phyloP scores from a whole-genome alignment of 2,329 filamentous ascomycete genomes.

The Zymoseptoria passerinii region DNA sequence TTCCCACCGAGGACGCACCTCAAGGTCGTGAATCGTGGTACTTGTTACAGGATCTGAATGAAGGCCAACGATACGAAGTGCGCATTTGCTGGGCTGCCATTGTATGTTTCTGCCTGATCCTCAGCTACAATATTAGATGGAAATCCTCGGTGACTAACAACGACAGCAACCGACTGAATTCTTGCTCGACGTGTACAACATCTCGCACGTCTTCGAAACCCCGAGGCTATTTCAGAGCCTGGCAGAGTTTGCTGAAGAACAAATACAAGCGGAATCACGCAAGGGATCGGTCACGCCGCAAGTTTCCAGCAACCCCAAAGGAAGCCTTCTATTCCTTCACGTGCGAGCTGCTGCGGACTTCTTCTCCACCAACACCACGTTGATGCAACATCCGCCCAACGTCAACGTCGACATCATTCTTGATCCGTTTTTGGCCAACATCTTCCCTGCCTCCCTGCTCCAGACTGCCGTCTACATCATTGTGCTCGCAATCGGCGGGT shows the following conservation, averaged over 20 bases:
- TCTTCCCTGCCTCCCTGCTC: slow-evolving; percentile 68
- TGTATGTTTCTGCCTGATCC: slow-evolving; percentile 47
- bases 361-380: slow-evolving; percentile 61
- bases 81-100: slow-evolving; percentile 90
- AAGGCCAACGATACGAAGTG: slow-evolving; percentile 76
- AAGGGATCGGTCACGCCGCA: neutral
- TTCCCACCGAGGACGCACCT: slow-evolving; percentile 49
- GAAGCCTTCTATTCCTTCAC: slow-evolving; percentile 55
- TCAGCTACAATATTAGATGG: neutral
- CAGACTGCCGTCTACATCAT: slow-evolving; percentile 63
- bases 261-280: neutral
- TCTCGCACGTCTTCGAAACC: slow-evolving; percentile 49
- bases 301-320: neutral
- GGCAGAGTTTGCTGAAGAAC: slow-evolving; percentile 21
- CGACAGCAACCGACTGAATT: slow-evolving; percentile 78
- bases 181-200: slow-evolving; percentile 55
- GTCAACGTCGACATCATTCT: slow-evolving; percentile 76
- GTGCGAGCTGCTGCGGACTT: slow-evolving; percentile 75
- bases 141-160: slow-evolving; percentile 2
- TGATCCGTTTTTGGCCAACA: slow-evolving; percentile 73
- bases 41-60: slow-evolving; percentile 60
- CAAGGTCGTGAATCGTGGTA: slow-evolving; percentile 67
- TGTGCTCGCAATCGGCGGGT: slow-evolving; percentile 48
- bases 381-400: slow-evolving; percentile 67
- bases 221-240: slow-evolving; percentile 26